Base-by-base conservation (phyloP, 73 alveolate species). In the Uronychia binucleata region DNA sequence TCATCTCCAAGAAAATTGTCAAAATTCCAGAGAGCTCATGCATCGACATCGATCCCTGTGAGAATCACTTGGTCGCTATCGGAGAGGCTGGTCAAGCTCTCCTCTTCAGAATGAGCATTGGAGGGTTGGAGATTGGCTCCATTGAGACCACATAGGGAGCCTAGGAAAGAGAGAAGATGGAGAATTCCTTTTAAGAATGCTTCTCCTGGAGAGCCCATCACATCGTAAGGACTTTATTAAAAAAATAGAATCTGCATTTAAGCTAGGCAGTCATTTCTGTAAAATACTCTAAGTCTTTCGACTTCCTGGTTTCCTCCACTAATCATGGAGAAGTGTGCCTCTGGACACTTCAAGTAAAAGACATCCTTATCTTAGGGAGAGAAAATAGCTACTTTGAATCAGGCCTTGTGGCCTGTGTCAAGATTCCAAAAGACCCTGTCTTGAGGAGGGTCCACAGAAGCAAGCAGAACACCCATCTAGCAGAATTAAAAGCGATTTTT, bases 261-360 rank as follows among this genome's bases (percentile, higher is more conserved):
- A 76, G 77, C 28, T 34, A 83, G 31, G 46, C 90, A 29, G 90
- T 83, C 0, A 76, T 83, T 0, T 29, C n/a, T 29, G 67, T 84
- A 84, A 87, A 87, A 58, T 80, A 35, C 74, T 87, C 93, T 14
- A 59, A 82, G 74, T 75, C 25, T 30, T 35, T 33, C 31, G 46
- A 33, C 26, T 81, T 57, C 74, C 81, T 87, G 31, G 0, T 87
- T 0, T 60, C 93, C 0, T 84, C 89, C 1, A 87, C 93, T 26
- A 87, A 78, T 30, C 34, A 87, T 28, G 93, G 93, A 1, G 87
- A 87, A 31, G 88, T 87, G 0, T 81, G 75, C 60, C 19, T 87
- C 0, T 87, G 93, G 93, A n/a, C n/a, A n/a, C n/a, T n/a, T n/a
- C n/a, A n/a, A n/a, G n/a, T n/a, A n/a, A 46, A 19, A 46, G 67